phyloP scores from a whole-genome alignment of 1,284 basidiomycete species.

The Tilletia indica region DNA sequence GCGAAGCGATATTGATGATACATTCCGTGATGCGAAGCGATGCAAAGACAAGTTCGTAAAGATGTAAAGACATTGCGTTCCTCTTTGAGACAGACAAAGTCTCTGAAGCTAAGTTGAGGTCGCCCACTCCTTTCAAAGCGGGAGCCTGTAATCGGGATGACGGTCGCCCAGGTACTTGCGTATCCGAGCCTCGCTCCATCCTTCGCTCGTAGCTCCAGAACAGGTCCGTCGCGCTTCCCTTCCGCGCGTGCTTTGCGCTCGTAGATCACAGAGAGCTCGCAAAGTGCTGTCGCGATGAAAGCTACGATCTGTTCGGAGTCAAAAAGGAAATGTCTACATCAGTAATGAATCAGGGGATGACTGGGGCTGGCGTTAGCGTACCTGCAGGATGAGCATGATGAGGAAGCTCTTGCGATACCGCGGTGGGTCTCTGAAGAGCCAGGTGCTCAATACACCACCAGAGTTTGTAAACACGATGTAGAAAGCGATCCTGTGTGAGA shows the following conservation, averaged over 20 bases:
- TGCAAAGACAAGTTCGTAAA: too few species aligned
- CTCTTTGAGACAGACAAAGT: too few species aligned
- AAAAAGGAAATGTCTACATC: background rate
- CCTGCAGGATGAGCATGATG: conserved; percentile 38
- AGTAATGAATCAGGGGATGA: background rate
- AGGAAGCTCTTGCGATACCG: conserved; percentile 35
- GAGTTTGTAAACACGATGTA: conserved; percentile 45
- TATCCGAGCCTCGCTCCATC: conserved; percentile 38
- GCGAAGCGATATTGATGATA: too few species aligned
- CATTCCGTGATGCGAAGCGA: too few species aligned
- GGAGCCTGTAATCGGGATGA: conserved; percentile 38
- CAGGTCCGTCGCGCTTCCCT: conserved; percentile 38
- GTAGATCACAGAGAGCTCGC: conserved; percentile 39
- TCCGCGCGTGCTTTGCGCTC: conserved; percentile 34
- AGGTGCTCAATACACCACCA: conserved; percentile 40
- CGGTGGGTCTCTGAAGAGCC: conserved; percentile 43
- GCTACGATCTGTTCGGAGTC: conserved; percentile 19
- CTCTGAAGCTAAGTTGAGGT: too few species aligned
- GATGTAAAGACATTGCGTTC: too few species aligned
- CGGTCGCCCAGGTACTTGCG: conserved; percentile 45
- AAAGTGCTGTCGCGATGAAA: conserved; percentile 28
- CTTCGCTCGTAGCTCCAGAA: conserved; percentile 27
- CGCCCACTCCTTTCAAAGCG: background rate
- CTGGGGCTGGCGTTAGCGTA: background rate
- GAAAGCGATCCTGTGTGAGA: conserved; percentile 27